A percentile compares a stretch with the other conserved stretches of the same genome.
Conservation (phyloP, 164 flowering plant species). For the Warburgia ugandensis region DNA sequence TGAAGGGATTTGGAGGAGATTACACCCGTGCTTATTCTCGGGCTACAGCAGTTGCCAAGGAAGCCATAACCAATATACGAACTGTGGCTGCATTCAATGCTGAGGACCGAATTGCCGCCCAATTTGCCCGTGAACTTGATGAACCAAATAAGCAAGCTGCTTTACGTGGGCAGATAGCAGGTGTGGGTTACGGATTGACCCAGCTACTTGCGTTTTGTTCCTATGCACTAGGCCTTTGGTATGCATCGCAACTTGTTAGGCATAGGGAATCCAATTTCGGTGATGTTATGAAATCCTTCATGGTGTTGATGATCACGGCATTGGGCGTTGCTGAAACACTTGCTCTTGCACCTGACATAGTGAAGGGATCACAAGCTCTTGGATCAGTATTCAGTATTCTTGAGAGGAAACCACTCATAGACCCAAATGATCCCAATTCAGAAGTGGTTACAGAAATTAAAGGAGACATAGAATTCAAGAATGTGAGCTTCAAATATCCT, state of each 20-base stretch:
- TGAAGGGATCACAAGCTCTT: slow-evolving; percentile 61
- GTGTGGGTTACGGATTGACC: slow-evolving; percentile 58
- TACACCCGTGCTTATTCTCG: slow-evolving; percentile 38
- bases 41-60: slow-evolving; percentile 63
- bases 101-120: slow-evolving; percentile 40
- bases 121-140: slow-evolving; percentile 38
- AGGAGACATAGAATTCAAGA: slow-evolving; percentile 53
- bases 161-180: slow-evolving; percentile 64
- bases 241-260: slow-evolving; percentile 51
- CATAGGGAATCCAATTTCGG: slow-evolving; percentile 43
- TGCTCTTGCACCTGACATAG: slow-evolving; percentile 59
- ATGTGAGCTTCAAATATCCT: slow-evolving; percentile 62
- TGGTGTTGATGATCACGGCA: neutral
- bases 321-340: slow-evolving; percentile 18
- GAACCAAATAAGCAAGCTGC: slow-evolving; percentile 42
- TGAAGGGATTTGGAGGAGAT: slow-evolving; percentile 73
- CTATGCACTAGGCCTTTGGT: slow-evolving; percentile 75
- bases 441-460: slow-evolving; percentile 26
- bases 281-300: slow-evolving; percentile 11
- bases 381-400: slow-evolving; percentile 55
- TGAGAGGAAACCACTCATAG: slow-evolving; percentile 42
- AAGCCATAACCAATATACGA: slow-evolving; percentile 65
- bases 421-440: slow-evolving; percentile 34
- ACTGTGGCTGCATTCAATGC: slow-evolving; percentile 72
- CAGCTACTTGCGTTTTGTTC: slow-evolving; percentile 55